Evolutionary conservation across 495 filamentous ascomycete species (phyloP).

Genomic region (Penicillium robsamsonii): DNA sequence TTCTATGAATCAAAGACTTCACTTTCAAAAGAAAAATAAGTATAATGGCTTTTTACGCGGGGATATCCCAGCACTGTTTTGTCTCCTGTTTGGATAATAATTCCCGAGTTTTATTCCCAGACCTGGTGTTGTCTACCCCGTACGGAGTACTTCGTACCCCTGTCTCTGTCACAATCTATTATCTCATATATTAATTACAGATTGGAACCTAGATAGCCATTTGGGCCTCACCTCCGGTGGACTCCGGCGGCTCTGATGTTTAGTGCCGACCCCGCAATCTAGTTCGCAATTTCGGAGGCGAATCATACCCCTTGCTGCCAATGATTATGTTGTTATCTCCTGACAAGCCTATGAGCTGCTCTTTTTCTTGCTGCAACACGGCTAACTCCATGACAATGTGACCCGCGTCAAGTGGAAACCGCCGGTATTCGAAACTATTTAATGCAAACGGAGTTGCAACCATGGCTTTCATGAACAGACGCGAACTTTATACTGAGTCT

Average conservation of each 20-base stretch:
- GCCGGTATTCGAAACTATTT: background rate
- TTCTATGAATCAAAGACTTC: too few species aligned
- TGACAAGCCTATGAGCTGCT: background rate
- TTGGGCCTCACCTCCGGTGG: conserved; percentile 2
- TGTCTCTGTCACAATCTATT: background rate
- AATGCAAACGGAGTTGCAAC: background rate
- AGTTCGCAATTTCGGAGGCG: background rate
- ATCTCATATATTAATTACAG: background rate
- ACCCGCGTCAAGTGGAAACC: background rate
- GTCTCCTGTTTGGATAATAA: background rate
- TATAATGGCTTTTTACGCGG: too few species aligned
- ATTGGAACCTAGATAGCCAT: background rate
- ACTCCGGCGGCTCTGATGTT: conserved; percentile 2
- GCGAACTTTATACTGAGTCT: background rate
- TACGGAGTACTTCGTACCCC: background rate
- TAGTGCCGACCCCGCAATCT: conserved; percentile 1
- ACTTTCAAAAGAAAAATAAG: too few species aligned
- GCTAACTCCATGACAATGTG: background rate
- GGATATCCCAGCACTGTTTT: too few species aligned
- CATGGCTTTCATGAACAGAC: background rate
- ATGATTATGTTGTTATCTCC: background rate
- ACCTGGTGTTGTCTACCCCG: background rate
- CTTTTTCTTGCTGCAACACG: background rate
- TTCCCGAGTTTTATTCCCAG: background rate
- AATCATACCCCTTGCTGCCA: background rate